These are phyloP conservation scores for Taphrina communis DNA, from an alignment of 1,139 yeast genomes.

Conservation along the genomic window DNA sequence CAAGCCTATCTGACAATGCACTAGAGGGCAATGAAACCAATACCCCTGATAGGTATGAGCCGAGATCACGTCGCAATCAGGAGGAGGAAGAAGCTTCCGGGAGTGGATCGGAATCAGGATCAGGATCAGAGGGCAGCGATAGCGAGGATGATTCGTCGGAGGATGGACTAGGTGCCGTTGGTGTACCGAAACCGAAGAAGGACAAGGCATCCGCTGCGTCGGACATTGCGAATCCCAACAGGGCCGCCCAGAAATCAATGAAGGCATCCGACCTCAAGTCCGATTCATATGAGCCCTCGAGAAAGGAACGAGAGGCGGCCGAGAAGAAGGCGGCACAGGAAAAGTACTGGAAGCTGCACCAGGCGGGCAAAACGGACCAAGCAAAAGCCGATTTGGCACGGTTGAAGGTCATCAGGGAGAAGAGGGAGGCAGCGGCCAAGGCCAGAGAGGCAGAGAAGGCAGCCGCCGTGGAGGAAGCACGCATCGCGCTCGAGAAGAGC, in stretches of 20 bases:
- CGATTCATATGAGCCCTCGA: constrained; percentile 41
- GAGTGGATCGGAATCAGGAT: constrained; percentile 13
- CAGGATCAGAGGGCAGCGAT: constrained; percentile 17
- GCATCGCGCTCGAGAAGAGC: constrained; percentile 23
- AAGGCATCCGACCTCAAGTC: constrained; percentile 29
- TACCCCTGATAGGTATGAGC: constrained; percentile 34
- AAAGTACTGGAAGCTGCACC: constrained; percentile 47
- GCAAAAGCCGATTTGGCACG: constrained; percentile 47
- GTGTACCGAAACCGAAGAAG: constrained; percentile 29
- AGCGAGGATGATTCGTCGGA: constrained; percentile 36
- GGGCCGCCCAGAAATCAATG: constrained; percentile 33
- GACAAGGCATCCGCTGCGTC: constrained; percentile 16
- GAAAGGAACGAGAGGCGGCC: constrained; percentile 46
- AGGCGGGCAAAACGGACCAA: constrained; percentile 47
- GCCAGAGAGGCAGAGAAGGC: constrained; percentile 46
- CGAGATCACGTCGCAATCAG: constrained; percentile 25
- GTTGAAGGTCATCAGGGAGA: constrained; percentile 45
- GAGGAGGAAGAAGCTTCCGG: constrained; percentile 27
- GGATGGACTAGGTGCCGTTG: constrained; percentile 32
- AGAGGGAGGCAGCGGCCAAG: constrained; percentile 46
- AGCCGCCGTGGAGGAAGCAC: constrained; percentile 37
- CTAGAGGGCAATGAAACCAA: constrained; percentile 34
- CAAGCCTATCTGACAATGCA: background rate
- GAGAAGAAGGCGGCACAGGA: constrained; percentile 46
- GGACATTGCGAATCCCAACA: constrained; percentile 29